Base-by-base conservation (phyloP, 2,329 filamentous ascomycete species). In the Botryotinia globosa region DNA sequence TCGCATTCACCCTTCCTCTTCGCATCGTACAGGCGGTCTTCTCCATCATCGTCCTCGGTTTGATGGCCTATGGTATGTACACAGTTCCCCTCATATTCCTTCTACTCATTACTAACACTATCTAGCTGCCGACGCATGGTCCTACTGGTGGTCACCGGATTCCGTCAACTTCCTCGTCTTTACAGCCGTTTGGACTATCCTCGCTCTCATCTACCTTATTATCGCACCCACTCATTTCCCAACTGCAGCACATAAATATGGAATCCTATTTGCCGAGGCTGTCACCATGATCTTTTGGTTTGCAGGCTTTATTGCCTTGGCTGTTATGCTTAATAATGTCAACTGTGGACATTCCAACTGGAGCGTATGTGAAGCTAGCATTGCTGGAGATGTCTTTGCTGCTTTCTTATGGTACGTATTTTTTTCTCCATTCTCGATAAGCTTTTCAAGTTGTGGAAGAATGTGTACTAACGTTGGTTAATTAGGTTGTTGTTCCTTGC, bases 201-300 rank as follows among this genome's bases (percentile, higher is more conserved):
- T 96, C 75, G 83, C 91, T 7, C 85, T 95, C 48, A 81, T 87
- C 71, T 95, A 94, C 81, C 86, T 97, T 74, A 85, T 89, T 77
- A 75, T 94, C 67, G 85, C 90, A 4, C 92, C 92, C 1, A 83
- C 87, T 61, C 90, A 89, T 82, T 84, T 89, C 77, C 85, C 87
- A 5, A 83, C 84, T 37, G 78, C 89, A 18, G 90, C 90, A 77
- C 89, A 93, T 81, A 87, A 86, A 69, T 88, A 89, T 68, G 88
- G 86, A 62, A 87, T 94, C 25, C 84, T 94, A 29, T 89, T 79
- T 1, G 85, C 93, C 45, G 92, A 97, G 79, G 85, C 84, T 64
- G 76, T 96, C 37, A 96, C 93, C 16, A 90, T 91, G 83, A 85
- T 97, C 72, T 97, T 97, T 85, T 97, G 94, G 94, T 96, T 98